Base-by-base conservation (phyloP, 2,329 filamentous ascomycete genomes). In the Lasiodiplodia sp. region DNA sequence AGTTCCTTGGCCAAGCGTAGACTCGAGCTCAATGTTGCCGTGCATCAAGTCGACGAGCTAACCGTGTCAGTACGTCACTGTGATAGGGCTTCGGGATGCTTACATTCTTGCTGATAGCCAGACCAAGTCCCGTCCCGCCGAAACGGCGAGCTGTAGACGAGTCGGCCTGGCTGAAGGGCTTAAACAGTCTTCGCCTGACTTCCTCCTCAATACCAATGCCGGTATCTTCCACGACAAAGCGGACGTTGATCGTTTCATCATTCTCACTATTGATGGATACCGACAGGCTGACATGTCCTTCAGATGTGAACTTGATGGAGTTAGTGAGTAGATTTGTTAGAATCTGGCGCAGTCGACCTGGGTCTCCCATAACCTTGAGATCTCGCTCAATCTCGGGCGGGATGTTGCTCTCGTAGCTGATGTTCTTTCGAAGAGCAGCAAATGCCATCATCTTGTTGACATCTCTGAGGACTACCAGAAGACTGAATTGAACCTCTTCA, bases 361-460 rank as follows among this genome's bases (percentile, higher is more conserved):
- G 93, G 74, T 97, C 94, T 16, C 94, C 94, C 74, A 97, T 89
- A 3, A 97, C 92, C 57, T 94, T 90, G 68, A 96, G 82, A 72
- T 93, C 88, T 38, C 85, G 84, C 62, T 87, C 86, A 8, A 92
- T 87, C 53, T 89, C 86, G 0, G 84, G 81, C 7, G 88, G 85
- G 65, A 93, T 87, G 56, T 91, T 87, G 34, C 86, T 88, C 49
- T 87, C 84, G 75, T 94, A 94, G 10, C 88, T 88, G 4, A 97
- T 83, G 52, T 92, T 91, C 75, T 96, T 93, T 38, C 92, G 87
- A 73, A 92, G 88, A 1, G 94, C 93, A 1, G 92, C 93, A 73
- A 96, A 96, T 52, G 91, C 89, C 72, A 96, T 87, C 92, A 96
- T 96, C 77, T 94, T 93, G 65, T 89, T 91, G 23, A 96, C 92